A percentile compares a stretch with the other conserved stretches of the same genome.
Conservation (phyloP, 192 early-diverging fungal species). For the Coemansia sp. region DNA sequence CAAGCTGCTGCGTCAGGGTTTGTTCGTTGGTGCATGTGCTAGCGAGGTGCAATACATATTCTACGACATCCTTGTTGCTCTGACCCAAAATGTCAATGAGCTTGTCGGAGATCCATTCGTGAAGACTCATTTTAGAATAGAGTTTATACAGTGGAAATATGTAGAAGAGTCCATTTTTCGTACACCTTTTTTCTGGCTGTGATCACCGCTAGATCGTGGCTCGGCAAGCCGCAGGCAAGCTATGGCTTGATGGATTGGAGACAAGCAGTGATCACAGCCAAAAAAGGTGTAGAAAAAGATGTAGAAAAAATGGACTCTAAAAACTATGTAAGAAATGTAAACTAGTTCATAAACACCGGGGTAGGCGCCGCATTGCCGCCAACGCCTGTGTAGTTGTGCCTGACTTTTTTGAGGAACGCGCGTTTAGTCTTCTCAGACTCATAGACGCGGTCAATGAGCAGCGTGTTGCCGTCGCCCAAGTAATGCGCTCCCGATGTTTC, state of each 20-base stretch:
- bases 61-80: conserved; percentile 43
- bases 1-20: conserved; percentile 54
- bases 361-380: conserved; percentile 37
- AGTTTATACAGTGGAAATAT: too few species aligned
- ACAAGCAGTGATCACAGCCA: too few species aligned
- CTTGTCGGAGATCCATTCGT: conserved; percentile 47
- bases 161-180: too few species aligned
- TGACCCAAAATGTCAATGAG: conserved; percentile 46
- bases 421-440: conserved; percentile 37
- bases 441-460: conserved; percentile 46
- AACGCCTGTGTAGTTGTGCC: conserved; percentile 35
- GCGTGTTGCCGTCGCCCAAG: conserved; percentile 40
- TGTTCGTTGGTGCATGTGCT: conserved; percentile 25
- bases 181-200: too few species aligned
- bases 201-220: too few species aligned
- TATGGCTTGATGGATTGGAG: too few species aligned
- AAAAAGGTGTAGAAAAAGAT: too few species aligned
- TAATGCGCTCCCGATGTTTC: conserved; percentile 28
- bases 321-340: background rate
- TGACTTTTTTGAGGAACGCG: conserved; percentile 42
- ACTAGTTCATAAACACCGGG: conserved; percentile 27
- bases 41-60: conserved; percentile 44
- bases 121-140: conserved; percentile 24
- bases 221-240: too few species aligned
- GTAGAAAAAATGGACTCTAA: background rate